A percentile compares a stretch with the other conserved stretches of the same genome.
Evolutionary conservation across 768 basidiomycete species (phyloP).

Genomic region (Serpula lacrymans): DNA sequence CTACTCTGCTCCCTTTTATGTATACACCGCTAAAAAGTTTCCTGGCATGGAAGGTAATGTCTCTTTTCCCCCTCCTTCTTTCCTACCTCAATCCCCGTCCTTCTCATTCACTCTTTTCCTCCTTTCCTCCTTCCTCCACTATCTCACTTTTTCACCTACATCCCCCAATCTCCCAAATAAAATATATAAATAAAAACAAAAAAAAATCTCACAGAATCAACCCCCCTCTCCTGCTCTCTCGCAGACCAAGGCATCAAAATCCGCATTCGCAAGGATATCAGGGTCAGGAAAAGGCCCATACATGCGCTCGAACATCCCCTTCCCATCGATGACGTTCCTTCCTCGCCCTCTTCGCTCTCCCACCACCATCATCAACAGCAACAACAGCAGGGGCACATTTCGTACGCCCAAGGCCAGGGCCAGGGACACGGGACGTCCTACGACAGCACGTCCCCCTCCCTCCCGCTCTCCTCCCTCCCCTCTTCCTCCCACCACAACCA

Average conservation of each 20-base stretch:
- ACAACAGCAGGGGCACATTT: no score
- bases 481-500: constrained; percentile 19
- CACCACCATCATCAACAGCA: constrained; percentile 5
- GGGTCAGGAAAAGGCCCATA: constrained; percentile 70
- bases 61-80: neutral
- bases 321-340: constrained; percentile 12
- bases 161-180: neutral
- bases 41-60: constrained; percentile 89
- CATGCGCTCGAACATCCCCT: constrained; percentile 30
- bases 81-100: constrained; percentile 8
- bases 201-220: constrained; percentile 67
- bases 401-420: constrained; percentile 14
- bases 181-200: no score
- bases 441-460: no score
- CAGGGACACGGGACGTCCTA: constrained; percentile 26
- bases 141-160: constrained; percentile 5
- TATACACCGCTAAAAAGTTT: constrained; percentile 95
- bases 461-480: no score
- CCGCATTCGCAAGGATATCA: constrained; percentile 87
- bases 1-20: constrained; percentile 86
- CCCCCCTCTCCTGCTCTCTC: constrained; percentile 81
- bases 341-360: constrained; percentile 1
- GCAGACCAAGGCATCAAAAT: constrained; percentile 98
- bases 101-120: constrained; percentile 8
- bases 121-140: neutral